phyloP scores from a whole-genome alignment of 371 early-diverging fungal species.

The Mucor mucedo region DNA sequence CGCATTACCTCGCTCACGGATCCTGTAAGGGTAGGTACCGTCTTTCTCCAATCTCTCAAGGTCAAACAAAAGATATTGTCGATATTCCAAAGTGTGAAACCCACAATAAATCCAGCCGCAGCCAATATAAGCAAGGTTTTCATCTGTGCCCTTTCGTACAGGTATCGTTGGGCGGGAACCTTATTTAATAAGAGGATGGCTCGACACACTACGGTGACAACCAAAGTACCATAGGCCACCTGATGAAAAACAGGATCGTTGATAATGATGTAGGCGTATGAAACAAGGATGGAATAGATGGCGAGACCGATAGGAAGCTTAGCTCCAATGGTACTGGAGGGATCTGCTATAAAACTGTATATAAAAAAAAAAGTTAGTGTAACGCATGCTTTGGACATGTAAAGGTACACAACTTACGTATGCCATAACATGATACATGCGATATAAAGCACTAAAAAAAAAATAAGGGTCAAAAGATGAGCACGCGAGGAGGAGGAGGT shows the following conservation, averaged over 20 bases:
- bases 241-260: slow-evolving; percentile 80
- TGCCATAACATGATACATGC: slow-evolving; percentile 52
- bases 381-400: neutral
- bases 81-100: slow-evolving; percentile 80
- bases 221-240: slow-evolving; percentile 66
- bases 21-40: slow-evolving; percentile 58
- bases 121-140: slow-evolving; percentile 39
- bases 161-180: slow-evolving; percentile 37
- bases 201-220: slow-evolving; percentile 52
- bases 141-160: slow-evolving; percentile 40
- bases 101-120: slow-evolving; percentile 55
- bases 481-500: no score
- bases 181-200: slow-evolving; percentile 41
- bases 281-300: slow-evolving; percentile 62
- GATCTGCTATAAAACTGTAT: slow-evolving; percentile 55
- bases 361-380: slow-evolving; percentile 11
- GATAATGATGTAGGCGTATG: slow-evolving; percentile 67
- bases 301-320: slow-evolving; percentile 48
- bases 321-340: slow-evolving; percentile 37
- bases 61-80: slow-evolving; percentile 74
- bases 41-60: slow-evolving; percentile 55
- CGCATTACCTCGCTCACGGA: slow-evolving; percentile 49
- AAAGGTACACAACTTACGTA: slow-evolving; percentile 33
- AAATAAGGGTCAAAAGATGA: slow-evolving; percentile 11
- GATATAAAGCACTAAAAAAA: slow-evolving; percentile 57